These are phyloP conservation scores for Echria macrotheca DNA, from an alignment of 495 filamentous ascomycete species.

Conservation along the genomic window DNA sequence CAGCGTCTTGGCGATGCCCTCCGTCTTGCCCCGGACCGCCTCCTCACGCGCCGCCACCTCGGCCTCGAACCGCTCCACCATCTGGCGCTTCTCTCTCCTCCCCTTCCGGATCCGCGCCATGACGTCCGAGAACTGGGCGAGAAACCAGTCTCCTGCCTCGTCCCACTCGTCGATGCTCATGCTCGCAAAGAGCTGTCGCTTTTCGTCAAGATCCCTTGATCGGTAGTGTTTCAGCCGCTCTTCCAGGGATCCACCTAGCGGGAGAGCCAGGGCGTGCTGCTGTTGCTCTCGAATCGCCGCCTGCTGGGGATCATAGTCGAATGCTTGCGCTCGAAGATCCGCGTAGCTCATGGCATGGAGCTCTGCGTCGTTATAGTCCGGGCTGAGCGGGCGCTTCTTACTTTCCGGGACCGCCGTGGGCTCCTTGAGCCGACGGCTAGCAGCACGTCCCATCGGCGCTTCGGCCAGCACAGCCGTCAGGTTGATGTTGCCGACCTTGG, in stretches of 20 bases:
- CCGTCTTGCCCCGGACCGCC: constrained; percentile 49
- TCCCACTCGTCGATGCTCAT: constrained; percentile 74
- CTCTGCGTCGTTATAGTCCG: constrained; percentile 50
- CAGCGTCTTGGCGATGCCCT: constrained; percentile 48
- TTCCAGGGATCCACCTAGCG: constrained; percentile 22
- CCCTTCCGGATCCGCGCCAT: constrained; percentile 59
- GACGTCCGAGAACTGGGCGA: constrained; percentile 60
- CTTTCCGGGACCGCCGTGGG: not conserved
- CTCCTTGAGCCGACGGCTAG: constrained; percentile 30
- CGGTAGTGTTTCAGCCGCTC: constrained; percentile 42
- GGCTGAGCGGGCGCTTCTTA: constrained; percentile 34
- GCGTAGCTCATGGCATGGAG: constrained; percentile 50
- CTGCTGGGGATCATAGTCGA: constrained; percentile 48
- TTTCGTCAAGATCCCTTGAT: constrained; percentile 37
- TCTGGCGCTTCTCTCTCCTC: constrained; percentile 58
- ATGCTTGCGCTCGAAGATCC: constrained; percentile 47
- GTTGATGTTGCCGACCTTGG: not conserved
- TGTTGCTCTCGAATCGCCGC: constrained; percentile 23
- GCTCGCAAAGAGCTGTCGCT: constrained; percentile 57
- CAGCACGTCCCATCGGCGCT: constrained; percentile 22
- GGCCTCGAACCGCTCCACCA: constrained; percentile 62
- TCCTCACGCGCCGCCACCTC: constrained; percentile 52
- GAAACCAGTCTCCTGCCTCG: constrained; percentile 72
- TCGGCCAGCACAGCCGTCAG: constrained; percentile 6
- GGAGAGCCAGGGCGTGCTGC: constrained; percentile 9